These are phyloP conservation scores for Smallanthus sonchifolius DNA, from an alignment of 129 eudicot genomes.

Conservation along the genomic window DNA sequence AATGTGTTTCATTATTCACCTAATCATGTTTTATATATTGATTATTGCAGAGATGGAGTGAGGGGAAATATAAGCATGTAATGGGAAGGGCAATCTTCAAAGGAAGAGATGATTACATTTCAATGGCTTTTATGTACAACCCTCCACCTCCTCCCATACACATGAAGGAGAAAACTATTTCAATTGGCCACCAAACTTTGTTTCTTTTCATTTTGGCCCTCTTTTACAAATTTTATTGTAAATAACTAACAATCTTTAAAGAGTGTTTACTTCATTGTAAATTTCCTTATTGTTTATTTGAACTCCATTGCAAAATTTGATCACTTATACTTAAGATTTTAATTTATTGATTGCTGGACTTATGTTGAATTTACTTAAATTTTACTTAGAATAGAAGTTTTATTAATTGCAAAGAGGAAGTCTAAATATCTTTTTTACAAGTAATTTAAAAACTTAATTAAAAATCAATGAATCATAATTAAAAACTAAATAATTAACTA, in stretches of 20 bases:
- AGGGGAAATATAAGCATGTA: conserved; percentile 62
- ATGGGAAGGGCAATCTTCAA: conserved; percentile 60
- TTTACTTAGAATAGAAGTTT: too few species aligned
- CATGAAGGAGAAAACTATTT: conserved; percentile 17
- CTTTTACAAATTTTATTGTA: conserved; percentile 23
- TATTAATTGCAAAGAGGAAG: too few species aligned
- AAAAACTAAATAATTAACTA: too few species aligned
- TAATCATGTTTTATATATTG: not conserved
- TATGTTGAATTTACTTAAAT: too few species aligned
- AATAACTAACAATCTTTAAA: not conserved
- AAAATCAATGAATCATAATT: too few species aligned
- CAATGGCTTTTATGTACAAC: conserved; percentile 58
- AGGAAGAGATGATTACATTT: conserved; percentile 34
- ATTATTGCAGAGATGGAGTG: conserved; percentile 50
- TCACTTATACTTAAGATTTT: not conserved
- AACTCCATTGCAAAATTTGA: not conserved
- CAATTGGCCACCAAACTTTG: conserved; percentile 43
- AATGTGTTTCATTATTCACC: too few species aligned
- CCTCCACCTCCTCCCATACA: conserved; percentile 36
- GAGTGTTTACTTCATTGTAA: conserved; percentile 6
- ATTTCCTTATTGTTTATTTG: not conserved
- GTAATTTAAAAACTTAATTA: too few species aligned
- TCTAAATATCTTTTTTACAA: too few species aligned
- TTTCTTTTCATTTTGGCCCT: conserved; percentile 26
- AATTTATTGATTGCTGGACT: not conserved